Conservation (phyloP, 164 flowering plant species). For the Sextonia rubra region DNA sequence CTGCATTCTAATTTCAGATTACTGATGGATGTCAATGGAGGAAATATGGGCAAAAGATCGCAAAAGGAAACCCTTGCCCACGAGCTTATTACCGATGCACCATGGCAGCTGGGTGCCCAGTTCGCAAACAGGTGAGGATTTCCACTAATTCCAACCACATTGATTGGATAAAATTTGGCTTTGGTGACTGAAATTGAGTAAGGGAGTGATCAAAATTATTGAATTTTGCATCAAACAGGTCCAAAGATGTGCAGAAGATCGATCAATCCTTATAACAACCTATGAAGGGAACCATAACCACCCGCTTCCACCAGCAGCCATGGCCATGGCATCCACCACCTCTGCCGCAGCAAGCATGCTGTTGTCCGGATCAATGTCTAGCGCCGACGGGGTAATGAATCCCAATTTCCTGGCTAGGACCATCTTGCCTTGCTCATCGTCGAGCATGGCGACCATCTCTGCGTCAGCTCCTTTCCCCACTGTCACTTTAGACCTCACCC, state of each 20-base stretch:
- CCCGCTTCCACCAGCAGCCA: conserved; percentile 86
- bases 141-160: background rate
- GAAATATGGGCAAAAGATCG: conserved; percentile 93
- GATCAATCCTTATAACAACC: conserved; percentile 55
- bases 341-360: conserved; percentile 72
- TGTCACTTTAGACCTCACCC: conserved; percentile 71
- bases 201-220: conserved; percentile 3
- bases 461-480: conserved; percentile 89
- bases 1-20: conserved; percentile 33
- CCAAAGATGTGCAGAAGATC: conserved; percentile 81
- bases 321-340: conserved; percentile 82
- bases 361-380: conserved; percentile 73
- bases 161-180: too few relatives aligned
- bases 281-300: conserved; percentile 88
- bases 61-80: conserved; percentile 93
- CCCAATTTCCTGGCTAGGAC: conserved; percentile 46
- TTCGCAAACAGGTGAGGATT: conserved; percentile 64
- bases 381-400: conserved; percentile 56
- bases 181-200: background rate
- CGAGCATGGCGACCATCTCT: conserved; percentile 70
- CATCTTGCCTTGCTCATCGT: conserved; percentile 39
- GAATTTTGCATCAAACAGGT: conserved; percentile 34
- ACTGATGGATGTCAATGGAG: conserved; percentile 96
- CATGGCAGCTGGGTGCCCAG: conserved; percentile 89
- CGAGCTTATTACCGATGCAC: conserved; percentile 94